These are phyloP conservation scores for Arbutus unedo DNA, from an alignment of 148 eudicot genomes.

Conservation along the genomic window DNA sequence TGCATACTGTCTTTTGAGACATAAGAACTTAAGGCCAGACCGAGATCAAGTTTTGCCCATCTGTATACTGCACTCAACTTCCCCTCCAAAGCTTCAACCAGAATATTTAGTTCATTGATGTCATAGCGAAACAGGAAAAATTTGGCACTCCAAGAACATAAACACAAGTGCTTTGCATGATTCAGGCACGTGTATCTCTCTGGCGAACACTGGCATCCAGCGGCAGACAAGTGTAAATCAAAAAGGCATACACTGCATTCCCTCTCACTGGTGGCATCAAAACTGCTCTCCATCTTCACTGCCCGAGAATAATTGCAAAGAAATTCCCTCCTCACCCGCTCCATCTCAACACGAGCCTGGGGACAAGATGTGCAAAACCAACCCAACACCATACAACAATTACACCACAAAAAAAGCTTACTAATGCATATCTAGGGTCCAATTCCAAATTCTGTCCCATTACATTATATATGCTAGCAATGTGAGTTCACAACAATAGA, in stretches of 20 bases:
- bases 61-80: constrained; percentile 87
- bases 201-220: constrained; percentile 88
- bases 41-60: constrained; percentile 89
- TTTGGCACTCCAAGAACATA: constrained; percentile 72
- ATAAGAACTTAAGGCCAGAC: constrained; percentile 69
- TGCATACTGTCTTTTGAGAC: constrained; percentile 46
- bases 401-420: background rate
- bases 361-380: constrained; percentile 15
- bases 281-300: constrained; percentile 78
- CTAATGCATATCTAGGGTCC: background rate
- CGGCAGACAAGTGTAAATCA: constrained; percentile 92
- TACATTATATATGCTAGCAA: background rate
- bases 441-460: constrained; percentile 9
- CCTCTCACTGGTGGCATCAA: constrained; percentile 83
- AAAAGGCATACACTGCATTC: constrained; percentile 88
- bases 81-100: constrained; percentile 96
- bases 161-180: constrained; percentile 84
- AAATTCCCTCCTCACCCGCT: constrained; percentile 69
- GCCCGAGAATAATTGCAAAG: constrained; percentile 69
- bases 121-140: constrained; percentile 85
- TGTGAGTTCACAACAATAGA: background rate
- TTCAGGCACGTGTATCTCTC: constrained; percentile 81
- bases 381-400: background rate
- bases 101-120: constrained; percentile 59
- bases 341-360: constrained; percentile 82